Base-by-base conservation (phyloP, 1,284 basidiomycete species). In the Neonothopanus nambi region DNA sequence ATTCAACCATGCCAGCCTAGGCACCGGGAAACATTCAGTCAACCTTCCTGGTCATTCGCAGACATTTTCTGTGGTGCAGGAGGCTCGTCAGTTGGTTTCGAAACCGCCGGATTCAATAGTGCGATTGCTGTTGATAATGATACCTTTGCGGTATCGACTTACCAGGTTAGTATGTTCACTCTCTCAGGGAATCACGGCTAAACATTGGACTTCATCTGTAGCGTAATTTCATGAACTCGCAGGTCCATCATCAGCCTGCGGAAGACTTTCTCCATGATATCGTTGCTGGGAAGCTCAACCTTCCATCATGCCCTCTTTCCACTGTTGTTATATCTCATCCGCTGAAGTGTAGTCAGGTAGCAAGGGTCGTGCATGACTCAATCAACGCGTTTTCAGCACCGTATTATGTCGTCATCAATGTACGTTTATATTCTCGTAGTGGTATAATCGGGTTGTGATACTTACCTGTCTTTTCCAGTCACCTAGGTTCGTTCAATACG, bases 31-130 rank as follows among this genome's bases (percentile, higher is more conserved):
- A n/a, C n/a, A n/a, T n/a, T n/a, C n/a, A n/a, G n/a, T n/a, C n/a
- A n/a, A n/a, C n/a, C n/a, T n/a, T n/a, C n/a, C n/a, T n/a, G n/a
- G n/a, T 30, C 45, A 5, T 9, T 30, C 5, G 11, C 28, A 4
- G 28, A 47, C 21, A 35, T 47, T n/a, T 47, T 35, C 20, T 47
- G 24, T 12, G 45, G 45, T n/a, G 45, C 45, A 5, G 45, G 45
- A n/a, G 45, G 45, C 13, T 11, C 17, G 13, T 30, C 45, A 4
- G 21, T 47, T 30, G 45, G 45, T 5, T 47, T 47, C 28, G 5
- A 23, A 35, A n/a, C 13, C 5, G 28, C 24, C 17, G 45, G 43
- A 6, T 45, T 45, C 43, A 23, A 20, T 11, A 20, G 13, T 15
- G 30, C 17, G 5, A 15, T 47, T 35, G 45, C 21, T 12, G 45